Evolutionary conservation across 2,329 filamentous ascomycete genomes (phyloP).

Genomic region (Fusarium nurragi): DNA sequence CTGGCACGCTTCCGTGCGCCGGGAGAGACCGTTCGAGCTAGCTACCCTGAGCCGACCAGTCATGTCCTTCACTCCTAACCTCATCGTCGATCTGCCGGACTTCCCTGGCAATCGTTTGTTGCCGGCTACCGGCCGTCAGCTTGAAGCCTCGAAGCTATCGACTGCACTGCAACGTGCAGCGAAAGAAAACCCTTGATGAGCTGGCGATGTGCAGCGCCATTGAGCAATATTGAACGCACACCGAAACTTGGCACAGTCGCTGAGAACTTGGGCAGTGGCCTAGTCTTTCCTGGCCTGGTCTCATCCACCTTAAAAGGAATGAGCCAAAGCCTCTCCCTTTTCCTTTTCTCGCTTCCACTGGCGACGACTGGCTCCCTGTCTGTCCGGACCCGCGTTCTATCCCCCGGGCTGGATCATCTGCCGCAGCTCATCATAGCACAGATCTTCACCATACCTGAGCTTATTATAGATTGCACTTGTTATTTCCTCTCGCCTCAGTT

Average conservation of each 20-base stretch:
- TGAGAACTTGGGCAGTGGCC: constrained; percentile 1
- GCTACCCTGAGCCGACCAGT: constrained; percentile 14
- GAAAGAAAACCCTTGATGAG: constrained; percentile 2
- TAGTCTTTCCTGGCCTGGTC: constrained; percentile 8
- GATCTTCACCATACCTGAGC: constrained; percentile 7
- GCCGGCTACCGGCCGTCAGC: constrained; percentile 12
- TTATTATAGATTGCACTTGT: constrained; percentile 1
- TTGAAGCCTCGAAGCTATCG: constrained; percentile 9
- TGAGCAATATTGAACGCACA: constrained; percentile 6
- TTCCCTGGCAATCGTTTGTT: constrained; percentile 8
- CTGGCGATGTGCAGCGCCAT: constrained; percentile 14
- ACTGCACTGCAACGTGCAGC: not conserved
- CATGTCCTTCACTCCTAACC: constrained; percentile 16
- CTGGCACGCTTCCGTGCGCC: constrained; percentile 12
- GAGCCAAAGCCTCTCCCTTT: constrained; percentile 1
- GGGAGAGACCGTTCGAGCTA: constrained; percentile 37
- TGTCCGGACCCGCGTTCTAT: not conserved
- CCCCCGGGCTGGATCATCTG: constrained; percentile 1
- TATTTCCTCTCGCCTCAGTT: constrained; percentile 11
- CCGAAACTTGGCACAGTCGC: constrained; percentile 6
- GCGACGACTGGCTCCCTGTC: constrained; percentile 2
- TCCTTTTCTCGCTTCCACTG: constrained; percentile 20
- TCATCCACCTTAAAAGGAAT: constrained; percentile 11
- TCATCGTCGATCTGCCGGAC: constrained; percentile 38
- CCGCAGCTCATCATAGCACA: constrained; percentile 14